phyloP scores from a whole-genome alignment of 2,329 filamentous ascomycete species.

The Emergomyces orientalis region DNA sequence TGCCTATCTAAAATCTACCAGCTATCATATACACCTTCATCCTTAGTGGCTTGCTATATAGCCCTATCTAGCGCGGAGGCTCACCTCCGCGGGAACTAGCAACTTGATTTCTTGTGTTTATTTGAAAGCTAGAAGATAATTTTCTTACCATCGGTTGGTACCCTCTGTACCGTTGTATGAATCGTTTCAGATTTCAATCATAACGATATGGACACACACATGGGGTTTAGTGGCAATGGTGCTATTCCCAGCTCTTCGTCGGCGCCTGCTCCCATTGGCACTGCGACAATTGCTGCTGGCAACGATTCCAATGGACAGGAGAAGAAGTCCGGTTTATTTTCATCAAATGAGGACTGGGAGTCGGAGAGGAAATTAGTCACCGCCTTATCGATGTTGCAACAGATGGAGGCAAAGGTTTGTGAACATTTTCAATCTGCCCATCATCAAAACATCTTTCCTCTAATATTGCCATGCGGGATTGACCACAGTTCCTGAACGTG shows the following conservation, averaged over 20 bases:
- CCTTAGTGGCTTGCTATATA: background rate
- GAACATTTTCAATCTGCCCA: background rate
- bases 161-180: background rate
- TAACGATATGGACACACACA: background rate
- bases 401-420: conserved; percentile 26
- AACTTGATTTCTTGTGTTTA: background rate
- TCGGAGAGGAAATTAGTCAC: conserved; percentile 33
- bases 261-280: background rate
- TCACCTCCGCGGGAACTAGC: background rate
- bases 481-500: background rate
- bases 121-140: background rate
- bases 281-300: background rate
- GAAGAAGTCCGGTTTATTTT: background rate
- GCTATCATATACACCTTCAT: background rate
- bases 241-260: background rate
- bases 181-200: background rate
- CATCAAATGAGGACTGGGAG: conserved; percentile 18
- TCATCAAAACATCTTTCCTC: background rate
- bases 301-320: background rate
- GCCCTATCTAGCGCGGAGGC: background rate
- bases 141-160: background rate
- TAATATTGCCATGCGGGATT: background rate
- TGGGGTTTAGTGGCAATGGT: background rate
- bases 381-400: conserved; percentile 33
- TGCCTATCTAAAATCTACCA: background rate